A percentile compares a stretch with the other conserved stretches of the same genome.
Conservation (phyloP, 306 rosid genomes). For the Purshia tridentata region DNA sequence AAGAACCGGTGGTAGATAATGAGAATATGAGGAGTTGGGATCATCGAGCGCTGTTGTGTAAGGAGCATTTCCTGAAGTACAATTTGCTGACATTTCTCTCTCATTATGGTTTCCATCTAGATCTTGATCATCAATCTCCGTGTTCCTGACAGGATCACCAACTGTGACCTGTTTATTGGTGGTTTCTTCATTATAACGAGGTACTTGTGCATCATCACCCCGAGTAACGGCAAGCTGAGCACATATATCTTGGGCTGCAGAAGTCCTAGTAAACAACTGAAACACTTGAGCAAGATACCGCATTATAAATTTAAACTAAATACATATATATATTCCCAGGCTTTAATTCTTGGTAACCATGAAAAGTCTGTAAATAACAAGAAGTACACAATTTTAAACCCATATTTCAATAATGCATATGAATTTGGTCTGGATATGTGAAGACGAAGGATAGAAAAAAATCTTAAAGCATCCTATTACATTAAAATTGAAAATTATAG, state of each 20-base stretch:
- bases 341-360: slow-evolving; percentile 1
- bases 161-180: slow-evolving; percentile 83
- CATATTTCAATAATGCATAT: slow-evolving; percentile 1
- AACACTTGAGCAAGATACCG: slow-evolving; percentile 34
- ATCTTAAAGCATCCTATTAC: background rate
- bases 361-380: slow-evolving; percentile 12
- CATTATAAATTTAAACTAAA: slow-evolving; percentile 1
- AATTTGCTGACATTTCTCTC: slow-evolving; percentile 59
- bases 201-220: slow-evolving; percentile 36
- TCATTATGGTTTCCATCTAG: slow-evolving; percentile 64
- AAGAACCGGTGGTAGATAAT: slow-evolving; percentile 72
- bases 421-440: slow-evolving; percentile 1
- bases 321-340: slow-evolving; percentile 10
- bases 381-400: background rate
- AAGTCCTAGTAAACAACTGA: slow-evolving; percentile 44
- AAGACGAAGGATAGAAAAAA: slow-evolving; percentile 25
- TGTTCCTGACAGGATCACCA: slow-evolving; percentile 69
- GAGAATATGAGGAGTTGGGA: slow-evolving; percentile 69
- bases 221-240: slow-evolving; percentile 39
- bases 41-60: slow-evolving; percentile 64
- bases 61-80: slow-evolving; percentile 66
- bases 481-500: background rate
- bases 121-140: slow-evolving; percentile 67
- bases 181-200: slow-evolving; percentile 58
- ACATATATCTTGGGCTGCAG: slow-evolving; percentile 39